phyloP scores from a whole-genome alignment of 2,329 filamentous ascomycete genomes.

The Fusarium marasasianum region DNA sequence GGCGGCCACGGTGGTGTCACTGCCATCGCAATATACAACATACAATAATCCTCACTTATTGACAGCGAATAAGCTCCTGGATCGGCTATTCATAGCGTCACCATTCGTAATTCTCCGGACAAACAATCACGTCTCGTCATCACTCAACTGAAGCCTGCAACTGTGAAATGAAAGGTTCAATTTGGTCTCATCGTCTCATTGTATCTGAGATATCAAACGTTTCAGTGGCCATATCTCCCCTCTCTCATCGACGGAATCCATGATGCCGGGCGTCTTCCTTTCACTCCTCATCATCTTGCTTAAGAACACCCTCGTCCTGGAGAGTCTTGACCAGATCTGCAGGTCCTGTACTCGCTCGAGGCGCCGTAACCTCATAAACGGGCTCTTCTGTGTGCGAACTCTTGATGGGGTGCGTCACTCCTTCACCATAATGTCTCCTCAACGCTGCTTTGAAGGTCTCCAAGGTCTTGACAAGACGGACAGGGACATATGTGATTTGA shows the following conservation, averaged over 20 bases:
- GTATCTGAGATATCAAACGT: neutral
- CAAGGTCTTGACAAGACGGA: neutral
- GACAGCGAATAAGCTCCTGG: accelerated
- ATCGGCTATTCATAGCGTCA: accelerated
- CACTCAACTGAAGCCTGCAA: neutral
- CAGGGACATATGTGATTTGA: neutral
- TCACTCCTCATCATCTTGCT: neutral
- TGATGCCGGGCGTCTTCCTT: accelerated
- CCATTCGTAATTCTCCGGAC: accelerated
- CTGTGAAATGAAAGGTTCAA: accelerated
- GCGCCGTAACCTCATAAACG: neutral
- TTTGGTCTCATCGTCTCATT: neutral
- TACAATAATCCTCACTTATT: neutral
- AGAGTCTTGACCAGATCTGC: neutral
- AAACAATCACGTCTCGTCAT: neutral
- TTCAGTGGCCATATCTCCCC: accelerated
- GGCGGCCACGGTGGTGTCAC: neutral
- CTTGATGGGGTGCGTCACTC: neutral
- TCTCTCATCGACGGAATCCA: neutral
- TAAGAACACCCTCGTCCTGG: neutral
- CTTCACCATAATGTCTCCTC: neutral
- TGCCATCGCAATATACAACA: neutral
- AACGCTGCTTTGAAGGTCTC: neutral
- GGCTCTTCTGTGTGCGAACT: neutral
- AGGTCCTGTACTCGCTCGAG: accelerated